These are phyloP conservation scores for Fusarium graminum DNA, from an alignment of 2,329 filamentous ascomycete genomes.

Conservation along the genomic window DNA sequence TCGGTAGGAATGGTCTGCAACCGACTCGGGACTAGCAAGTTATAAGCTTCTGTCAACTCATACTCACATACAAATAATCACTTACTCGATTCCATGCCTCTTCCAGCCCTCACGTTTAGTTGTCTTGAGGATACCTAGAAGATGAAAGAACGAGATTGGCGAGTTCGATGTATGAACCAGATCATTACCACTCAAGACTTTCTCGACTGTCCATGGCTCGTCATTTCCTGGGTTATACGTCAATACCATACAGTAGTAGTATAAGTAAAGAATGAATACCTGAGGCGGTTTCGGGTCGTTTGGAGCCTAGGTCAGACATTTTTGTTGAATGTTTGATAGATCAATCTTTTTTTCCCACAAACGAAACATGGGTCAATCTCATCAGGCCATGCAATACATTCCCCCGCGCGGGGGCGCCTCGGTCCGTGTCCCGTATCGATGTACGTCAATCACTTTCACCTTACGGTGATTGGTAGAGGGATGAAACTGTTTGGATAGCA, in stretches of 20 bases:
- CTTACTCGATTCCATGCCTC: constrained; percentile 77
- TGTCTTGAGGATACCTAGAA: constrained; percentile 92
- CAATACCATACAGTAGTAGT: not conserved
- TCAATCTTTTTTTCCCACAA: not conserved
- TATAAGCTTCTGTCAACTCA: constrained; percentile 2
- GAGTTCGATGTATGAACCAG: constrained; percentile 73
- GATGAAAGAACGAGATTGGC: constrained; percentile 91
- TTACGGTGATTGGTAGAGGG: not conserved
- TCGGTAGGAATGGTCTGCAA: constrained; percentile 99
- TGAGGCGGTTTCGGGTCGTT: not conserved
- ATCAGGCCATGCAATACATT: constrained; percentile 6
- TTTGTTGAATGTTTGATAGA: not conserved
- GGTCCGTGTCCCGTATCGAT: constrained; percentile 18
- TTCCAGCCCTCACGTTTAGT: constrained; percentile 97
- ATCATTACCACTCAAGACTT: constrained; percentile 70
- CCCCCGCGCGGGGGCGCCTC: constrained; percentile 27
- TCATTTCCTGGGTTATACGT: constrained; percentile 10
- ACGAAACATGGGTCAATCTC: not conserved
- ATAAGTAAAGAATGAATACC: not conserved
- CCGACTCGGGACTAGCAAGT: constrained; percentile 79
- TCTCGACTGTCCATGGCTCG: constrained; percentile 65
- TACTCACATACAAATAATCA: not conserved
- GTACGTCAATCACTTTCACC: constrained; percentile 1
- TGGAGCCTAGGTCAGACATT: constrained; percentile 17
- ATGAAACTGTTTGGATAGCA: too few species aligned